Percentiles rank a stretch among this genome's conserved stretches.
Evolutionary conservation across 1,284 basidiomycete species (phyloP).

Genomic region (Cystobasidium pallidum): DNA sequence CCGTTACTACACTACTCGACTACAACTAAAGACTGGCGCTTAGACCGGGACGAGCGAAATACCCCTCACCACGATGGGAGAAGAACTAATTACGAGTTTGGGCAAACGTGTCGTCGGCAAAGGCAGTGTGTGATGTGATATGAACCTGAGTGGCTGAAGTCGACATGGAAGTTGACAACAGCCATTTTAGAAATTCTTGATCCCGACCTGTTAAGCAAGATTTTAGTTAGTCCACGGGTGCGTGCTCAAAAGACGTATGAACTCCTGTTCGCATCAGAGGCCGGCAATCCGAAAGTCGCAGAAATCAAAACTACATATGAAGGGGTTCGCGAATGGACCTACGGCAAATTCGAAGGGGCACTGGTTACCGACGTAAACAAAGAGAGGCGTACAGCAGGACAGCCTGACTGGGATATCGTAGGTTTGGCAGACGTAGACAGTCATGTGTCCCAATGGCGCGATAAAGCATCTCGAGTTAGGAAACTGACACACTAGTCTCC

Average conservation of each 20-base stretch:
- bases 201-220: slow-evolving; percentile 73
- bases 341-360: slow-evolving; percentile 86
- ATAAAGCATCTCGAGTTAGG: background rate
- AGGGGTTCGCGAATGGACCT: slow-evolving; percentile 76
- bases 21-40: background rate
- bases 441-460: too few relatives aligned
- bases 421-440: background rate
- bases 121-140: slow-evolving; percentile 65
- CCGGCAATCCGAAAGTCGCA: slow-evolving; percentile 22
- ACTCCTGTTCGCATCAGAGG: slow-evolving; percentile 67
- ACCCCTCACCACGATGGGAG: slow-evolving; percentile 79
- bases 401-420: slow-evolving; percentile 51
- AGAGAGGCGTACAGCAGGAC: slow-evolving; percentile 36
- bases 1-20: background rate
- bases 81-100: slow-evolving; percentile 69
- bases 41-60: slow-evolving; percentile 88
- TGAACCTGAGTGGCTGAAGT: background rate
- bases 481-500: slow-evolving; percentile 51
- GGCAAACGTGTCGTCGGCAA: slow-evolving; percentile 71
- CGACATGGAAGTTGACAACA: background rate
- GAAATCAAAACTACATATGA: slow-evolving; percentile 64
- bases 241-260: slow-evolving; percentile 84
- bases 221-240: slow-evolving; percentile 78
- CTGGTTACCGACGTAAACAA: slow-evolving; percentile 51
- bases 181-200: slow-evolving; percentile 70